Percentiles rank a stretch among this genome's conserved stretches.
Conservation (phyloP, 257 asterid genomes). For the Mentha longifolia region DNA sequence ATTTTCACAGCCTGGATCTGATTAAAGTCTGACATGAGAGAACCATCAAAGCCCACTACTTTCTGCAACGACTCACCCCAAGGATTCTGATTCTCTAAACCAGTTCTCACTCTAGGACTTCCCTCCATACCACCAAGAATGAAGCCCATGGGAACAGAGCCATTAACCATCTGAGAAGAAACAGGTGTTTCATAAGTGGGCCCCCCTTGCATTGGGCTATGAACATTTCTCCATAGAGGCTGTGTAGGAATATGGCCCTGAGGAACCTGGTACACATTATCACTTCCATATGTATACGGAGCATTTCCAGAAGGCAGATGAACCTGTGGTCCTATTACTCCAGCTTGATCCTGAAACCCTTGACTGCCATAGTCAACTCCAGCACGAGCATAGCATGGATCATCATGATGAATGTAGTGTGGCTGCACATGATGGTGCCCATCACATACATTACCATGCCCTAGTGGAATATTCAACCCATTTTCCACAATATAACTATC, state of each 20-base stretch:
- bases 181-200: conserved; percentile 57
- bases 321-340: conserved; percentile 57
- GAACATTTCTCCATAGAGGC: conserved; percentile 76
- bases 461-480: conserved; percentile 53
- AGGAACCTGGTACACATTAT: conserved; percentile 62
- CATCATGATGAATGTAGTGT: conserved; percentile 69
- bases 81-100: conserved; percentile 60
- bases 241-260: conserved; percentile 67
- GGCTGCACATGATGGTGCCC: conserved; percentile 58
- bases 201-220: conserved; percentile 58
- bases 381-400: conserved; percentile 56
- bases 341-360: conserved; percentile 67
- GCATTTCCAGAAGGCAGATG: conserved; percentile 58
- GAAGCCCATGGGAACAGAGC: conserved; percentile 62
- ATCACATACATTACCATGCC: conserved; percentile 61
- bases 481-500: conserved; percentile 64
- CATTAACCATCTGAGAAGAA: conserved; percentile 63
- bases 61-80: conserved; percentile 72
- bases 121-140: conserved; percentile 53
- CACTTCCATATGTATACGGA: conserved; percentile 63
- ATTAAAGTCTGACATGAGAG: conserved; percentile 56
- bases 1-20: conserved; percentile 48
- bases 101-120: conserved; percentile 60
- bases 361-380: conserved; percentile 64
- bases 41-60: conserved; percentile 48